Percentiles rank a stretch among this genome's conserved stretches.
phyloP scores from a whole-genome alignment of 768 basidiomycete species.

The Termitomyces sp. region DNA sequence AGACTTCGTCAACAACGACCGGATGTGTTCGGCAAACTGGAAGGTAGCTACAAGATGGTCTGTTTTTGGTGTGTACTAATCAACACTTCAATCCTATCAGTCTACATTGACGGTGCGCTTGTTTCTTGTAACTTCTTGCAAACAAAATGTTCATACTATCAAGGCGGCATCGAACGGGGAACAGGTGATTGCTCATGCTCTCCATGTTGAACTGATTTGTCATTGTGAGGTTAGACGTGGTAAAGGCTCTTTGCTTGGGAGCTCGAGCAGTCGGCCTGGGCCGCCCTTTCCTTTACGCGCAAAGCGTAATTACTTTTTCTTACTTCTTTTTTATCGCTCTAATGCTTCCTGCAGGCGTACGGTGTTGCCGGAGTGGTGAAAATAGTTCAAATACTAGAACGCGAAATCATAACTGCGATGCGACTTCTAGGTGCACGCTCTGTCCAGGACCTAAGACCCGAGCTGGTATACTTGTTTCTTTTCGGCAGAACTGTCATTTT shows the following conservation, averaged over 20 bases:
- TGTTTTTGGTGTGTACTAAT: constrained; percentile 7
- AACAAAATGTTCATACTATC: not conserved
- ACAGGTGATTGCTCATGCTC: constrained; percentile 44
- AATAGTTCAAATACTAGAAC: constrained; percentile 60
- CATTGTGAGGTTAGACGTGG: constrained; percentile 47
- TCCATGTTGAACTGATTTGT: not conserved
- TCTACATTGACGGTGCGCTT: constrained; percentile 76
- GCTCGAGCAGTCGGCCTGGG: constrained; percentile 86
- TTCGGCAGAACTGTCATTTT: not conserved
- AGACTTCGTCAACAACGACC: constrained; percentile 67
- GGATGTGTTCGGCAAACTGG: constrained; percentile 65
- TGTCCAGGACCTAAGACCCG: constrained; percentile 62
- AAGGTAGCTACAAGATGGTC: constrained; percentile 38
- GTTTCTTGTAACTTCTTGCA: not conserved
- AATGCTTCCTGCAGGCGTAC: constrained; percentile 52
- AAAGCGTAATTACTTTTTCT: constrained; percentile 50
- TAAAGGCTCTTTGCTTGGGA: constrained; percentile 88
- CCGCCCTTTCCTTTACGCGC: constrained; percentile 80
- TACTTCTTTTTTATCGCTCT: not conserved
- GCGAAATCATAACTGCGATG: constrained; percentile 78
- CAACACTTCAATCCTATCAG: constrained; percentile 30
- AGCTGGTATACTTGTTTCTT: constrained; percentile 48
- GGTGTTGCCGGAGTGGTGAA: constrained; percentile 67
- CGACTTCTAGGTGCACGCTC: constrained; percentile 64
- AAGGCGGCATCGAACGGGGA: constrained; percentile 65